These are phyloP conservation scores for Zygosaccharomyces sapae DNA, from an alignment of 1,139 yeast genomes.

Conservation along the genomic window DNA sequence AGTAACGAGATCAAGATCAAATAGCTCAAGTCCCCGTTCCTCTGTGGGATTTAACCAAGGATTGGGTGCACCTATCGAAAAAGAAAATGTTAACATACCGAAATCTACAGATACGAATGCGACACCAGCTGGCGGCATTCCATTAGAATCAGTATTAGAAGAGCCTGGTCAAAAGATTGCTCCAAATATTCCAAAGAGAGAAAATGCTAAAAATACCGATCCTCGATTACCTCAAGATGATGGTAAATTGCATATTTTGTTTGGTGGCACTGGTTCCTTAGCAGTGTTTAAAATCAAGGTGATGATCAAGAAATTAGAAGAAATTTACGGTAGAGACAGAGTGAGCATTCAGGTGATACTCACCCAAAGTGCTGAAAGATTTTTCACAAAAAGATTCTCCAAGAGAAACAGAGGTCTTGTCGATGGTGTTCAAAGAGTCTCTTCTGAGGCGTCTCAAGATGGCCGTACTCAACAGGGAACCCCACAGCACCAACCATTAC, in stretches of 20 bases:
- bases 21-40: conserved; percentile 39
- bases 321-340: conserved; percentile 66
- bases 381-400: conserved; percentile 48
- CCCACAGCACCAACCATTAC: conserved; percentile 4
- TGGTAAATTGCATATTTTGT: conserved; percentile 77
- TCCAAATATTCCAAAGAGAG: conserved; percentile 37
- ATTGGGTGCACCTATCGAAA: conserved; percentile 7
- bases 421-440: conserved; percentile 11
- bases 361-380: conserved; percentile 79
- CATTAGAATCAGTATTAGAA: conserved; percentile 24
- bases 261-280: conserved; percentile 89
- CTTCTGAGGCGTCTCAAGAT: conserved; percentile 8
- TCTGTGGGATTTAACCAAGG: conserved; percentile 8
- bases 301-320: conserved; percentile 71
- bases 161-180: conserved; percentile 23
- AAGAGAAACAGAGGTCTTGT: conserved; percentile 18
- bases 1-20: conserved; percentile 33
- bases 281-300: conserved; percentile 71
- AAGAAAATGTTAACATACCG: conserved; percentile 9
- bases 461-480: conserved; percentile 10
- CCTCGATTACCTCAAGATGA: conserved; percentile 87
- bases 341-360: conserved; percentile 75
- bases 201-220: conserved; percentile 56
- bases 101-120: conserved; percentile 4
- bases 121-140: conserved; percentile 1